phyloP scores from a whole-genome alignment of 352 stramenopile species.

The Phytophthora multivora region DNA sequence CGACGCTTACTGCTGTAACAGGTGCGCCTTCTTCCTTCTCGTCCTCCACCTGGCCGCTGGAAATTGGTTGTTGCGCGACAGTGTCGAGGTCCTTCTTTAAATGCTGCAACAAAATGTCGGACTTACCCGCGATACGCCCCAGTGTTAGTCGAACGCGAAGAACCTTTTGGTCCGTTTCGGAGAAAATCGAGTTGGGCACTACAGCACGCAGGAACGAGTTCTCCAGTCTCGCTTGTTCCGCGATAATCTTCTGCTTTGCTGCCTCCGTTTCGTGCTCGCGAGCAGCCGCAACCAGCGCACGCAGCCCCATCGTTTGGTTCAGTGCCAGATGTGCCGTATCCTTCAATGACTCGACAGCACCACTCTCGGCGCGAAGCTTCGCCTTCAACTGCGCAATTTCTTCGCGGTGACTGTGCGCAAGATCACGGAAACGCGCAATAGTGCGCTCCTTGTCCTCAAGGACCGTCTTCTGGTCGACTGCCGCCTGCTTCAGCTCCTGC shows the following conservation, averaged over 20 bases:
- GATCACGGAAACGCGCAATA: constrained; percentile 80
- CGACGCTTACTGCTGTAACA: constrained; percentile 35
- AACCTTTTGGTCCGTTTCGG: constrained; percentile 74
- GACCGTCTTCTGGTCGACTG: constrained; percentile 56
- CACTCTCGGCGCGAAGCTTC: constrained; percentile 72
- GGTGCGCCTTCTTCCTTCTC: constrained; percentile 37
- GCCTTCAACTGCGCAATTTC: constrained; percentile 77
- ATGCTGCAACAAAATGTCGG: constrained; percentile 70
- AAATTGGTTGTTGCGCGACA: constrained; percentile 33
- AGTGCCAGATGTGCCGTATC: constrained; percentile 73
- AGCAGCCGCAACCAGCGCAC: constrained; percentile 57
- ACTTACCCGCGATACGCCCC: constrained; percentile 68
- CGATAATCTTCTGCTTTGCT: constrained; percentile 69
- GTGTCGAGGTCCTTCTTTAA: constrained; percentile 68
- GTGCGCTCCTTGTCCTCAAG: constrained; percentile 84
- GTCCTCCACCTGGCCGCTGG: constrained; percentile 24
- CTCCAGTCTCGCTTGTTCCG: constrained; percentile 68
- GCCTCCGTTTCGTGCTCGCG: constrained; percentile 73
- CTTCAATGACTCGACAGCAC: constrained; percentile 75
- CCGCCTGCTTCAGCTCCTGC: constrained; percentile 62
- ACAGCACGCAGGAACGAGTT: constrained; percentile 70
- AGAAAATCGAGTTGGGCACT: constrained; percentile 74
- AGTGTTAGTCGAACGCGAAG: constrained; percentile 71
- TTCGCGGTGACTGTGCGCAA: constrained; percentile 66
- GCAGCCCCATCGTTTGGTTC: constrained; percentile 77